A percentile compares a stretch with the other conserved stretches of the same genome.
Conservation (phyloP, 306 rosid species). For the Purshia tridentata region DNA sequence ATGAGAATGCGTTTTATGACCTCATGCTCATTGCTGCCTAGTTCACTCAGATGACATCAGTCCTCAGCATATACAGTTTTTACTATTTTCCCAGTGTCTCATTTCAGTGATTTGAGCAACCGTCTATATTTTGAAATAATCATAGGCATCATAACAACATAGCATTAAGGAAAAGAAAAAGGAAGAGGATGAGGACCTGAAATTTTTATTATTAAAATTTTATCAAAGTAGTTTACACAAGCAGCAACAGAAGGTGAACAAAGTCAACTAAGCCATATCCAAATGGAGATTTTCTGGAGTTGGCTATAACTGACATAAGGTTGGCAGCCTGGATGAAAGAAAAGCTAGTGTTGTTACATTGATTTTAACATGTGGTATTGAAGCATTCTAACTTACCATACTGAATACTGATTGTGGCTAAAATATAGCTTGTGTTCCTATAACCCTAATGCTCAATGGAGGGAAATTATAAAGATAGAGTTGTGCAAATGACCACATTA, state of each 20-base stretch:
- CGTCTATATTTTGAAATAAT: neutral
- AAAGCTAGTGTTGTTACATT: neutral
- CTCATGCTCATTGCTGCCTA: neutral
- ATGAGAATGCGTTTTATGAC: neutral
- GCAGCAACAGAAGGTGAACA: neutral
- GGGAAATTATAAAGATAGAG: neutral
- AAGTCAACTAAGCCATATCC: neutral
- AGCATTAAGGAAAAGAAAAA: neutral
- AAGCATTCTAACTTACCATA: neutral
- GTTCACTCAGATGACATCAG: neutral
- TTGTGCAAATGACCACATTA: neutral
- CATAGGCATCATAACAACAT: neutral
- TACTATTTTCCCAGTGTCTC: neutral
- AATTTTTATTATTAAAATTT: neutral
- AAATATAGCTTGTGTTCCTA: neutral
- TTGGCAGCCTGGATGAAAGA: neutral
- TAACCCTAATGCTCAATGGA: neutral
- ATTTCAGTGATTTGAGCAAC: neutral
- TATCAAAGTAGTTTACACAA: no score
- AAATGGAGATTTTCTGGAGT: neutral
- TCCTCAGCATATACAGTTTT: neutral
- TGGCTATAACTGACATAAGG: neutral
- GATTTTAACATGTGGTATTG: neutral
- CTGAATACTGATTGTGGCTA: neutral
- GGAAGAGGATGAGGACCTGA: neutral